These are phyloP conservation scores for Barbarea vulgaris DNA, from an alignment of 345 rosid species.

Conservation along the genomic window DNA sequence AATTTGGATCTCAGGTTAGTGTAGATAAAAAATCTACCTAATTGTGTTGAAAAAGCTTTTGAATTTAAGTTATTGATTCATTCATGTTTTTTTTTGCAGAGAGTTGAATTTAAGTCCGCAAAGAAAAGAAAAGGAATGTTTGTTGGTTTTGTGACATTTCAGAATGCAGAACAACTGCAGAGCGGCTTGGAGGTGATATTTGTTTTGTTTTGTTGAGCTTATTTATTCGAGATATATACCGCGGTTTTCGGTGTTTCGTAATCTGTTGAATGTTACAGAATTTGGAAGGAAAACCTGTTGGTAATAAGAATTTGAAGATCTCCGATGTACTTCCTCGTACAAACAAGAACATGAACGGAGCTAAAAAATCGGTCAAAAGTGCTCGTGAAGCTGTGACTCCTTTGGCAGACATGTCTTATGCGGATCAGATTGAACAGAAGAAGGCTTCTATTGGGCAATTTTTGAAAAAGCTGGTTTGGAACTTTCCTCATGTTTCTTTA, in stretches of 20 bases:
- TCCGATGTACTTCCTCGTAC: constrained; percentile 75
- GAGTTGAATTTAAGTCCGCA: constrained; percentile 55
- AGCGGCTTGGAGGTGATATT: constrained; percentile 62
- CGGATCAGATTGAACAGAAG: constrained; percentile 69
- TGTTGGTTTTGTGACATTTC: constrained; percentile 84
- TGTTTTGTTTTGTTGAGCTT: neutral
- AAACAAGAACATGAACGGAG: constrained; percentile 52
- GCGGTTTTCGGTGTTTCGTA: neutral
- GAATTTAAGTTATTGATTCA: neutral
- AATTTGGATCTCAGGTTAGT: neutral
- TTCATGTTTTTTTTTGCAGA: constrained; percentile 43
- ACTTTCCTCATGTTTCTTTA: neutral
- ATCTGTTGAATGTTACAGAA: constrained; percentile 46
- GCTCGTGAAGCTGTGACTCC: constrained; percentile 91
- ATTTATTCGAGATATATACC: neutral
- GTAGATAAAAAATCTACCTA: neutral
- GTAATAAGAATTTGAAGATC: constrained; percentile 68
- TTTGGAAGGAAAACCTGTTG: constrained; percentile 67
- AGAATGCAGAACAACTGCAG: constrained; percentile 61
- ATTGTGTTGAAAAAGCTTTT: neutral
- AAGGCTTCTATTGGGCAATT: constrained; percentile 63
- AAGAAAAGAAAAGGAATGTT: constrained; percentile 86
- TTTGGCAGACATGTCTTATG: constrained; percentile 71
- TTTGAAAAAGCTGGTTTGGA: constrained; percentile 81
- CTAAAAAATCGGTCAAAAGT: constrained; percentile 48